Percentiles rank a stretch among this genome's conserved stretches.
Evolutionary conservation across 176 grass and related monocot genomes (phyloP).

Genomic region (Dendrocalamus sinicus): DNA sequence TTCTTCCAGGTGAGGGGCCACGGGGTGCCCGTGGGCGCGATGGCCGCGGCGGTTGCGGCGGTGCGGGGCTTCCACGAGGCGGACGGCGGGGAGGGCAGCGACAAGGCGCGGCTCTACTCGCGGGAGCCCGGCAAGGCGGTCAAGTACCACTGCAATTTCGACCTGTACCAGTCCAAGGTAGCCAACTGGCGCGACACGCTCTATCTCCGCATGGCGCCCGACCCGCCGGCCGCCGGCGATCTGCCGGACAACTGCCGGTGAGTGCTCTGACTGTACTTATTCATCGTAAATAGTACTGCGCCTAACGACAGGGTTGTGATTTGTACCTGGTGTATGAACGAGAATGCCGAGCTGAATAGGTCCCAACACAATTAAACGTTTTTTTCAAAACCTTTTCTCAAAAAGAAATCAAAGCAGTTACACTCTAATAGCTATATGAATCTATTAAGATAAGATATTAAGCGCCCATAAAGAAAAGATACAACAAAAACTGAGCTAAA

Average conservation of each 20-base stretch:
- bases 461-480: too few relatives aligned
- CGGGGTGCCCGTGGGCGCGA: constrained; percentile 28
- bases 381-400: too few relatives aligned
- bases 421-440: too few relatives aligned
- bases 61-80: constrained; percentile 56
- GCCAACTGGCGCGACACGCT: constrained; percentile 30
- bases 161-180: too few relatives aligned
- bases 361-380: too few relatives aligned
- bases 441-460: too few relatives aligned
- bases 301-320: not conserved
- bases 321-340: not conserved
- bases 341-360: too few relatives aligned
- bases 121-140: constrained; percentile 50
- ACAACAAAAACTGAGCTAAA: too few relatives aligned
- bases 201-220: constrained; percentile 60
- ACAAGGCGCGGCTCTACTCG: constrained; percentile 66
- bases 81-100: constrained; percentile 27
- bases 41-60: constrained; percentile 26
- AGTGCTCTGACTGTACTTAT: not conserved
- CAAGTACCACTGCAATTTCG: constrained; percentile 32
- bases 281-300: too few relatives aligned
- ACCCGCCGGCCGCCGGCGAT: constrained; percentile 48
- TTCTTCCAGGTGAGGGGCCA: constrained; percentile 71
- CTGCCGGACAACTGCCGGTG: constrained; percentile 56
- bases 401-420: too few relatives aligned